Evolutionary conservation across 2,329 filamentous ascomycete genomes (phyloP).

Genomic region (Alternaria panax): DNA sequence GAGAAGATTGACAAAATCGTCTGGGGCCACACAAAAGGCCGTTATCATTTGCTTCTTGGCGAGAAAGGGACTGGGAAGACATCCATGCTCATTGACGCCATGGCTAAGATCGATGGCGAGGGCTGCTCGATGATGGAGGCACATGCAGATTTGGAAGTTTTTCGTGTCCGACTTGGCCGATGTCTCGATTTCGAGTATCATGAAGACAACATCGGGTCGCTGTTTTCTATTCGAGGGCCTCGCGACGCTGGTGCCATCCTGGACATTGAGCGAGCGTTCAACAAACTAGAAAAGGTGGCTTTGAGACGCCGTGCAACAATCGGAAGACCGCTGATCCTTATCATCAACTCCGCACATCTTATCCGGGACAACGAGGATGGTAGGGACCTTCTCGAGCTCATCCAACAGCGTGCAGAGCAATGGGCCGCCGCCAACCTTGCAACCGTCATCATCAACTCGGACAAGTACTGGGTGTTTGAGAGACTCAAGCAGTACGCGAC

Average conservation of each 20-base stretch:
- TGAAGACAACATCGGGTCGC: constrained; percentile 95
- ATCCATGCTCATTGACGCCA: constrained; percentile 94
- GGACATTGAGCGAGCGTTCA: constrained; percentile 95
- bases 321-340: constrained; percentile 80
- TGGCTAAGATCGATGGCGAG: constrained; percentile 89
- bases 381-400: constrained; percentile 88
- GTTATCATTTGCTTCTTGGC: constrained; percentile 90
- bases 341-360: constrained; percentile 93
- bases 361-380: constrained; percentile 91
- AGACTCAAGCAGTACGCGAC: constrained; percentile 90
- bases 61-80: constrained; percentile 98
- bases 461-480: constrained; percentile 99
- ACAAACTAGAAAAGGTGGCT: constrained; percentile 97
- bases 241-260: constrained; percentile 90
- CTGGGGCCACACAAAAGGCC: constrained; percentile 73
- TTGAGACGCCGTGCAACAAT: constrained; percentile 69
- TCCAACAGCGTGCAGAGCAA: constrained; percentile 94
- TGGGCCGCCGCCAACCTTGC: constrained; percentile 94
- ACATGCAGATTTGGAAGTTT: constrained; percentile 93
- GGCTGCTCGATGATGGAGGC: constrained; percentile 96
- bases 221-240: constrained; percentile 93
- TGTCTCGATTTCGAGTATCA: constrained; percentile 96
- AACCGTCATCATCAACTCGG: constrained; percentile 92
- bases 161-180: constrained; percentile 90
- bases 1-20: constrained; percentile 82